phyloP scores from a whole-genome alignment of 768 basidiomycete genomes.

The Pholiota conissans region DNA sequence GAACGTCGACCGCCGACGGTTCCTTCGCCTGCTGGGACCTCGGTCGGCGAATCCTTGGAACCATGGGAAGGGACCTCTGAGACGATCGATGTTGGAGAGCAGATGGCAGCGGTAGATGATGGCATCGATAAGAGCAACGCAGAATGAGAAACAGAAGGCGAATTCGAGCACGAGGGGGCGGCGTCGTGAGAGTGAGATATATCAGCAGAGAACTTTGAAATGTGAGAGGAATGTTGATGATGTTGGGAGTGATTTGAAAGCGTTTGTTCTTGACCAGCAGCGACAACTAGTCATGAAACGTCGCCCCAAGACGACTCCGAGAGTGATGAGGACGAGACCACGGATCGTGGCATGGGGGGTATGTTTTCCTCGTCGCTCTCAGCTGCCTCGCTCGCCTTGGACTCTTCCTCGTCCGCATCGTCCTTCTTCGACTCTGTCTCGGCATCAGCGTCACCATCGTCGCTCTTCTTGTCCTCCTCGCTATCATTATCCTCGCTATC shows the following conservation, averaged over 20 bases:
- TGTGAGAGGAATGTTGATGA: neutral
- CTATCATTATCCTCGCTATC: conserved; percentile 9
- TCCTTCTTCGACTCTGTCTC: conserved; percentile 27
- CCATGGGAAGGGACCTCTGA: neutral
- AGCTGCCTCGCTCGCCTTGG: neutral
- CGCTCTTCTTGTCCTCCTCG: conserved; percentile 23
- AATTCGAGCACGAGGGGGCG: neutral
- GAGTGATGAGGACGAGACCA: neutral
- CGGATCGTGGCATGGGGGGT: neutral
- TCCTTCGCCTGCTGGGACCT: neutral
- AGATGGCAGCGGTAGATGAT: neutral
- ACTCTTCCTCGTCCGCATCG: neutral
- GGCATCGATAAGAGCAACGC: neutral
- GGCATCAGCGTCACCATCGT: conserved; percentile 40
- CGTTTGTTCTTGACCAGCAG: neutral
- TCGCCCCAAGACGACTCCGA: conserved; percentile 17
- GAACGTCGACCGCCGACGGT: neutral
- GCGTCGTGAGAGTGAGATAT: conserved; percentile 1
- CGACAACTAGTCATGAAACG: conserved; percentile 20
- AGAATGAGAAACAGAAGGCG: neutral
- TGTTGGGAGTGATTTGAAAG: neutral
- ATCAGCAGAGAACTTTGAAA: neutral
- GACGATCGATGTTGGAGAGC: neutral
- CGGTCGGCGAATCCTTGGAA: neutral
- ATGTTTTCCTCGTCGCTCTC: conserved; percentile 9